Evolutionary conservation across 2,329 filamentous ascomycete species (phyloP), one percentile per base, ranked within the genome.

Genomic region (Aspergillus amoenus): DNA sequence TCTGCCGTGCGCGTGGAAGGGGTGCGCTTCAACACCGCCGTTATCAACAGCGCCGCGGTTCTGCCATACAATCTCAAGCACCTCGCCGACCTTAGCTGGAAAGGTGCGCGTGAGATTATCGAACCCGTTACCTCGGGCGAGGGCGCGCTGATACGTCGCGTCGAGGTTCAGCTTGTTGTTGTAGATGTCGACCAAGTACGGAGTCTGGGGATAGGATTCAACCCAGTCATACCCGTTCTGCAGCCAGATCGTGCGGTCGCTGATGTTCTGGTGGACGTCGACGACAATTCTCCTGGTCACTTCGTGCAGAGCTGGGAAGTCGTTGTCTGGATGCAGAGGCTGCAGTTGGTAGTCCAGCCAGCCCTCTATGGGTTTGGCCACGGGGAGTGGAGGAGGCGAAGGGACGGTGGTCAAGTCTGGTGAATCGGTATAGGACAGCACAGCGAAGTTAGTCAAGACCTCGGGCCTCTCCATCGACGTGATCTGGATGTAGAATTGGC

Each of bases 211-310:
- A 42, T 68, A 64, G 7, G 45, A 58, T 21, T 82, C 77, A 7
- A 74, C 74, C 79, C 79, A 83, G n/a, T 76, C 65, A 13, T 78
- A 66, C 21, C 76, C 73, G 58, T 80, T 80, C 48, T 79, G 70
- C 0, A 63, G 57, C 68, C 67, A 70, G 40, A 68, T 56, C 30
- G 58, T 60, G 34, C 65, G 58, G 24, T 58, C 62, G 32, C 62
- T 64, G 52, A 66, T 63, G 63, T 64, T 67, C 41, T 69, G 64
- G 24, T 65, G 57, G 49, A 78, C 69, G 8, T 79, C 77, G 44
- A 84, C 76, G 40, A 76, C 73, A 6, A 84, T 67, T 0, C 77
- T 78, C 17, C 82, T 76, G 0, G 81, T 83, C 4, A 84, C 81
- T 40, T 83, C 78, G 3, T 60, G 55, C 9, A 63, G 56, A 1